Conservation (phyloP, 495 filamentous ascomycete species). For the Astrothelium macrocarpum region DNA sequence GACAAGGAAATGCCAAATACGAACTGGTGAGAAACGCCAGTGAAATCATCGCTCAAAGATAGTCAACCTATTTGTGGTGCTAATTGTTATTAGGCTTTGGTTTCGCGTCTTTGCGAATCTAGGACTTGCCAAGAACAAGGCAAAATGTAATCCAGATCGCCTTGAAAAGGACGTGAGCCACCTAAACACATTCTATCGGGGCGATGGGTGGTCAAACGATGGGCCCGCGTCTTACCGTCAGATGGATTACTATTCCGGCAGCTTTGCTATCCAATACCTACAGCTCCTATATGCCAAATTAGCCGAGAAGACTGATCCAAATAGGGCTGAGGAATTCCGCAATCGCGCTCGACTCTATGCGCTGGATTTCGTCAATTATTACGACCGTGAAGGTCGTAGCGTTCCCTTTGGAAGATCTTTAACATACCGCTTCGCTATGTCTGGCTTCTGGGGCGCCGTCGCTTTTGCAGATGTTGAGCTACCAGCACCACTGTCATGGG, state of each 20-base stretch:
- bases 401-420: conserved; percentile 70
- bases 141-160: conserved; percentile 52
- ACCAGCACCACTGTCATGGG: conserved; percentile 61
- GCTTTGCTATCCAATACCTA: conserved; percentile 69
- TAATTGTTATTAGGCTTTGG: conserved; percentile 49
- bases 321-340: conserved; percentile 58
- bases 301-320: conserved; percentile 56
- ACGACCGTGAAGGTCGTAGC: conserved; percentile 53
- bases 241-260: conserved; percentile 77
- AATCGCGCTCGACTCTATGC: conserved; percentile 55
- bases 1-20: conserved; percentile 60
- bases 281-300: conserved; percentile 69
- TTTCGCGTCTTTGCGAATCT: conserved; percentile 77
- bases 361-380: conserved; percentile 64
- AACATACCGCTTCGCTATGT: conserved; percentile 74
- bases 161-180: conserved; percentile 67
- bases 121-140: conserved; percentile 60
- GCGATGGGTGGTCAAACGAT: conserved; percentile 72
- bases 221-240: conserved; percentile 66
- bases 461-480: conserved; percentile 66
- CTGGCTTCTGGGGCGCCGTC: conserved; percentile 68
- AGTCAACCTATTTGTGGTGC: background rate
- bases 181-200: conserved; percentile 68
- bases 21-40: conserved; percentile 41
- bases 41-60: too few species aligned